Conservation (phyloP, 1,284 basidiomycete species). For the Tilletia setariae region DNA sequence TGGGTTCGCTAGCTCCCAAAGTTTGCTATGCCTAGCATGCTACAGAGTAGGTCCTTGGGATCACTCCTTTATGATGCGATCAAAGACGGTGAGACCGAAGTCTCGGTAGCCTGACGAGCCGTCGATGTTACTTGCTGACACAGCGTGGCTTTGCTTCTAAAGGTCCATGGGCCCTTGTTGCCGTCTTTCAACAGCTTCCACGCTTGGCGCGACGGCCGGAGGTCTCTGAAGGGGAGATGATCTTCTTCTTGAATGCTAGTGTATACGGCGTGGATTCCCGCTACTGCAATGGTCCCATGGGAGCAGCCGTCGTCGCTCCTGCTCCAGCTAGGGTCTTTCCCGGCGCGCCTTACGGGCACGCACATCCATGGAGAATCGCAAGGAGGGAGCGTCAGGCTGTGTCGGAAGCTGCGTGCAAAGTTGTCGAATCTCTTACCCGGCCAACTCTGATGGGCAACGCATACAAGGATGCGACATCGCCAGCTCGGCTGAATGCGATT, state of each 20-base stretch:
- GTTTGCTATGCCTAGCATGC: too few species aligned
- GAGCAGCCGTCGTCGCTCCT: too few species aligned
- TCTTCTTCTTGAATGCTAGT: background rate
- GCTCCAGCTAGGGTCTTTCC: too few species aligned
- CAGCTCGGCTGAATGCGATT: too few species aligned
- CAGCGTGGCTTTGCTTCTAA: too few species aligned
- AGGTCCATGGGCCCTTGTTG: conserved; percentile 7
- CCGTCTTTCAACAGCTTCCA: background rate
- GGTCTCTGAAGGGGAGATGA: background rate
- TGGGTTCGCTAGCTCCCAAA: too few species aligned
- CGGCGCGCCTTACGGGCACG: background rate
- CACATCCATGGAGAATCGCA: background rate
- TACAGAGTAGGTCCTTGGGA: background rate
- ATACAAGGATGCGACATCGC: too few species aligned
- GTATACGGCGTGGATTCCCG: background rate
- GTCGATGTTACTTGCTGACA: too few species aligned
- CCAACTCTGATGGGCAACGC: too few species aligned
- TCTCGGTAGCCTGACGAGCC: too few species aligned
- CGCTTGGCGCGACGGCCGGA: background rate
- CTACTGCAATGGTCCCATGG: background rate
- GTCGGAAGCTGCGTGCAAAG: too few species aligned
- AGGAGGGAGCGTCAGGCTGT: conserved; percentile 4
- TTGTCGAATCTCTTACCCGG: too few species aligned
- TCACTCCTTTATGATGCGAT: background rate
- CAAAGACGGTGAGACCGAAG: background rate